Base-by-base conservation (phyloP, 345 rosid genomes). In the Euphorbia peplus region DNA sequence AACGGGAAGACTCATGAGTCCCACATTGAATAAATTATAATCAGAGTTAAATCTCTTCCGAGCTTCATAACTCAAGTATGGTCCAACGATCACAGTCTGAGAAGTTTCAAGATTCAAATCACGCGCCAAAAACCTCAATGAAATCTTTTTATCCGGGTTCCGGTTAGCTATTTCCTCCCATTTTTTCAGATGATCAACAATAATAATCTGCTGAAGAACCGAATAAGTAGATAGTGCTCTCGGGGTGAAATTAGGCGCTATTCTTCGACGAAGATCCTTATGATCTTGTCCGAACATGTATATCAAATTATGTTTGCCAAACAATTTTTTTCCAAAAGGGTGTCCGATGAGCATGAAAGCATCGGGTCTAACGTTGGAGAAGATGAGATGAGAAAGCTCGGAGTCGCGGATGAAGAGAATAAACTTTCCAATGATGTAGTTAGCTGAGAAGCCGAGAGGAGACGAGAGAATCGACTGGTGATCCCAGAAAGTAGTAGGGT, bases 61-160 rank as follows among this genome's bases (percentile, higher is more conserved):
- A 0, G 76, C 84, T 28, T 82, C 77, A 1, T 22, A 21, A 37
- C 60, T 63, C 18, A 92, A 70, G 64, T 92, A 92, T 1, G 85
- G 87, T 8, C 98, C 98, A 0, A 82, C 95, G 61, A 93, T 83
- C 35, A 90, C 98, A 0, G 93, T 86, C 78, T 93, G 97, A 2
- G 98, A 93, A 26, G 96, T 90, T 61, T 93, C 95, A 0, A 93
- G 87, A 71, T 93, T 90, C 76, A 93, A 74, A 4, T 93, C 97
- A 0, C 98, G 87, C 60, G 63, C 91, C 5, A 81, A 70, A 0
- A 81, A 42, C 9, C 98, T 81, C 2, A 93, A 78, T 0, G 81
- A 53, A 37, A 81, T 69, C 0, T 89, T 76, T 0, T 59, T 19
- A 8, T 55, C 2, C 0, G 66, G 66, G 13, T 67, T 35, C 8